Evolutionary conservation across 2,329 filamentous ascomycete genomes (phyloP).

Genomic region (Elsinoe fawcettii): DNA sequence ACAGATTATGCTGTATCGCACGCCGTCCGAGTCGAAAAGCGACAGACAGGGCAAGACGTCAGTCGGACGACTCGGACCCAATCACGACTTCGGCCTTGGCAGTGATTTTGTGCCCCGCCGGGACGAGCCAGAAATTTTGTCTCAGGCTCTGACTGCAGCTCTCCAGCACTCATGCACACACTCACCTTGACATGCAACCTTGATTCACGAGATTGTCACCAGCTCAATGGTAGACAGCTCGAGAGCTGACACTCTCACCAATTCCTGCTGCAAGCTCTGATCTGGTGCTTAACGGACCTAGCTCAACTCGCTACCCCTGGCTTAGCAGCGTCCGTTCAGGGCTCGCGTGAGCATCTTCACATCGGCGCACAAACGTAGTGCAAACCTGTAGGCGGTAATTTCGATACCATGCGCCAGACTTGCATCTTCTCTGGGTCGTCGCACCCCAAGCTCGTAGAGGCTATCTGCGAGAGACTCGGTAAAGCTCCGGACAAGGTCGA

Average conservation of each 20-base stretch:
- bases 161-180: background rate
- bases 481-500: conserved; percentile 52
- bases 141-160: background rate
- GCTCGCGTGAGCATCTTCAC: background rate
- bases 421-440: conserved; percentile 61
- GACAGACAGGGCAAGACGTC: background rate
- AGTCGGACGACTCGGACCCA: too few relatives aligned
- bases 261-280: background rate
- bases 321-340: background rate
- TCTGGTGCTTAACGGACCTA: background rate
- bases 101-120: conserved; percentile 1
- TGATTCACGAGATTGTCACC: background rate
- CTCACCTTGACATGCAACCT: background rate
- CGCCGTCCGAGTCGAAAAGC: background rate
- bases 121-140: conserved; percentile 11
- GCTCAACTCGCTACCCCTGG: background rate
- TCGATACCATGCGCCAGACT: conserved; percentile 52
- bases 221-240: conserved; percentile 2
- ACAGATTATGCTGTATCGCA: too few relatives aligned
- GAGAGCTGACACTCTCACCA: conserved; percentile 8
- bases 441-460: conserved; percentile 56
- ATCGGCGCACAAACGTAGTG: too few relatives aligned
- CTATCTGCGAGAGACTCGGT: conserved; percentile 59
- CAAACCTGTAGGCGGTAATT: too few relatives aligned
- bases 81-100: conserved; percentile 11